Percentiles rank a stretch among this genome's conserved stretches.
Conservation (phyloP, 2,329 filamentous ascomycete genomes). For the Colletotrichum shisoi region DNA sequence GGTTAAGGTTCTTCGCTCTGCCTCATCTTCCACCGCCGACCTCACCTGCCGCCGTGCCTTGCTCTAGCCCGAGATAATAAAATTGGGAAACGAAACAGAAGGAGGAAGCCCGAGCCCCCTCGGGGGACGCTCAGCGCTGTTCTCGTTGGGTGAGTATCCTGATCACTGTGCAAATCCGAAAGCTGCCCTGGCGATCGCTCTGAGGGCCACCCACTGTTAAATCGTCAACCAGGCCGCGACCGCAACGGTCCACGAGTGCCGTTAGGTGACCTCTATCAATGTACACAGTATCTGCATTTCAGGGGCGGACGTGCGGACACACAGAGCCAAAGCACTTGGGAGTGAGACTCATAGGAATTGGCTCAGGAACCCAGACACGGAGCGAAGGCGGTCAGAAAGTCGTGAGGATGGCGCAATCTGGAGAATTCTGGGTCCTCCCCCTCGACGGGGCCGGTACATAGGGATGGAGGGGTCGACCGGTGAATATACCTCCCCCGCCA, state of each 20-base stretch:
- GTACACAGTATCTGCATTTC: neutral
- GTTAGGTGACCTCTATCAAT: conserved; percentile 24
- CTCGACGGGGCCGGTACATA: conserved; percentile 35
- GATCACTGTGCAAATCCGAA: conserved; percentile 30
- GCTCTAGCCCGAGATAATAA: neutral
- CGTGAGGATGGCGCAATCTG: conserved; percentile 39
- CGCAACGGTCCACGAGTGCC: conserved; percentile 3
- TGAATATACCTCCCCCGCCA: conserved; percentile 17
- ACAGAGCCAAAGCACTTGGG: neutral
- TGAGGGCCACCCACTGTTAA: neutral
- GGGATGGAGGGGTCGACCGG: conserved; percentile 33
- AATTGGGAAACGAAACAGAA: conserved; percentile 10
- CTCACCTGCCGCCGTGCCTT: neutral
- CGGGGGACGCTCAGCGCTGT: conserved; percentile 19
- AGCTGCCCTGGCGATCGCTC: neutral
- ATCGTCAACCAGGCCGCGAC: conserved; percentile 15
- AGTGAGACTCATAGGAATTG: neutral
- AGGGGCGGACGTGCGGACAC: neutral
- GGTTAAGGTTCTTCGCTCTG: conserved; percentile 1
- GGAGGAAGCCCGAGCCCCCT: conserved; percentile 20
- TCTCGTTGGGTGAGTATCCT: conserved; percentile 23
- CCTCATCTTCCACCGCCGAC: neutral
- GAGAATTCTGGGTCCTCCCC: conserved; percentile 36
- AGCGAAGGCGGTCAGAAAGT: conserved; percentile 36
- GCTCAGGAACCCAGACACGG: conserved; percentile 20